Evolutionary conservation across 805 yeast species (phyloP).

Genomic region (Huiozyma naganishii): DNA sequence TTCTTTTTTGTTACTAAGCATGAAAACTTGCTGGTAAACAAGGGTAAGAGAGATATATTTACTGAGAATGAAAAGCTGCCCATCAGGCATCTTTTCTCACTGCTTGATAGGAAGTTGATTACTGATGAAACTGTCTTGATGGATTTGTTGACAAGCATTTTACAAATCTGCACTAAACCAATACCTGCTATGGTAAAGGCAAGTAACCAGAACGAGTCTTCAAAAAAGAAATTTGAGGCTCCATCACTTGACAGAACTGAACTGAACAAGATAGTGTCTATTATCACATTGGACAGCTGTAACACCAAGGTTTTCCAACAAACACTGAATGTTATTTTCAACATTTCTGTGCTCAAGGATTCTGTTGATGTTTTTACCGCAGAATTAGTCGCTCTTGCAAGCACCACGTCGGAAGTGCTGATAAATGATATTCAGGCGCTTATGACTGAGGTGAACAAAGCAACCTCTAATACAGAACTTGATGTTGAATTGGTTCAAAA

Average conservation of each 20-base stretch:
- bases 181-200: constrained; percentile 42
- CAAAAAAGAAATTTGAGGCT: constrained; percentile 30
- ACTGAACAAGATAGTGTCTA: constrained; percentile 50
- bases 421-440: constrained; percentile 45
- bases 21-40: constrained; percentile 36
- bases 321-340: constrained; percentile 70
- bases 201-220: constrained; percentile 22
- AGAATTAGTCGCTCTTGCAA: constrained; percentile 57
- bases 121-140: constrained; percentile 63
- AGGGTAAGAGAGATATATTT: constrained; percentile 26
- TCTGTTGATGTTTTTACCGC: constrained; percentile 56
- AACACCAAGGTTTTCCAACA: constrained; percentile 78
- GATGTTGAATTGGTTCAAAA: constrained; percentile 46
- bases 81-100: constrained; percentile 51
- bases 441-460: constrained; percentile 33
- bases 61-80: constrained; percentile 47
- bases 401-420: constrained; percentile 43
- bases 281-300: constrained; percentile 73
- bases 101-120: constrained; percentile 54
- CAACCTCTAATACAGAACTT: constrained; percentile 34
- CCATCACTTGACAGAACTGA: constrained; percentile 58
- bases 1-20: constrained; percentile 74
- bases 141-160: constrained; percentile 64
- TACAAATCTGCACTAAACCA: constrained; percentile 71
- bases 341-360: constrained; percentile 49